Conservation (phyloP, 495 filamentous ascomycete genomes). For the Tetracladium setigerum region DNA sequence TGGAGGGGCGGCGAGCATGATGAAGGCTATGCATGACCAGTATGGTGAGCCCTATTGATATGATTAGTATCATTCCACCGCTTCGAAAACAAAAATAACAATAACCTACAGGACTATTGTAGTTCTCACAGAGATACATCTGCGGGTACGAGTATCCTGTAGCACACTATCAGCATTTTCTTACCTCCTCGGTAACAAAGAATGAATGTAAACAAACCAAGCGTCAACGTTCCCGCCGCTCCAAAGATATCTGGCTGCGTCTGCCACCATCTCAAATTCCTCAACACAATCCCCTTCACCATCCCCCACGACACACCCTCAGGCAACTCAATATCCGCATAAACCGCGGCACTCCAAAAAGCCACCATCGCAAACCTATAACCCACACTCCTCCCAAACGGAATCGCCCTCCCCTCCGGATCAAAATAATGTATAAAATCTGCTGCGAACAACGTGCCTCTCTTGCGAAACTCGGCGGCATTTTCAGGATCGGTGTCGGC, state of each 20-base stretch:
- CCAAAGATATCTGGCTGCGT: constrained; percentile 66
- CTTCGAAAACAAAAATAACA: constrained; percentile 7
- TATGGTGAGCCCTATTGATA: constrained; percentile 40
- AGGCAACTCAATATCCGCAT: constrained; percentile 65
- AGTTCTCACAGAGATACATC: constrained; percentile 71
- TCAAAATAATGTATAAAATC: constrained; percentile 74
- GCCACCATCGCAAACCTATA: constrained; percentile 78
- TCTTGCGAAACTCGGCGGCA: constrained; percentile 59
- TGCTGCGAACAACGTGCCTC: constrained; percentile 55
- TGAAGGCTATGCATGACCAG: constrained; percentile 74
- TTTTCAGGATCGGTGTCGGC: constrained; percentile 58
- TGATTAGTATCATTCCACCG: constrained; percentile 18
- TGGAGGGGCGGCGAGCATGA: constrained; percentile 58
- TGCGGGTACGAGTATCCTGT: constrained; percentile 64
- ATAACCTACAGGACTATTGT: constrained; percentile 58
- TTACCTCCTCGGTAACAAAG: not conserved
- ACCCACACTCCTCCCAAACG: constrained; percentile 68
- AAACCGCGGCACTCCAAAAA: constrained; percentile 73
- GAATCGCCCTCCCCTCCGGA: constrained; percentile 49
- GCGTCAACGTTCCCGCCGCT: constrained; percentile 61
- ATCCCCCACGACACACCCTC: constrained; percentile 59
- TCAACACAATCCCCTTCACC: constrained; percentile 64
- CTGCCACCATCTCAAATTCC: constrained; percentile 74
- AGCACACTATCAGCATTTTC: not conserved
- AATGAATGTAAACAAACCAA: constrained; percentile 37